Evolutionary conservation across 192 early-diverging fungal genomes (phyloP), one percentile per base, ranked within the genome.

Genomic region (Globomyces pollinis-pini): DNA sequence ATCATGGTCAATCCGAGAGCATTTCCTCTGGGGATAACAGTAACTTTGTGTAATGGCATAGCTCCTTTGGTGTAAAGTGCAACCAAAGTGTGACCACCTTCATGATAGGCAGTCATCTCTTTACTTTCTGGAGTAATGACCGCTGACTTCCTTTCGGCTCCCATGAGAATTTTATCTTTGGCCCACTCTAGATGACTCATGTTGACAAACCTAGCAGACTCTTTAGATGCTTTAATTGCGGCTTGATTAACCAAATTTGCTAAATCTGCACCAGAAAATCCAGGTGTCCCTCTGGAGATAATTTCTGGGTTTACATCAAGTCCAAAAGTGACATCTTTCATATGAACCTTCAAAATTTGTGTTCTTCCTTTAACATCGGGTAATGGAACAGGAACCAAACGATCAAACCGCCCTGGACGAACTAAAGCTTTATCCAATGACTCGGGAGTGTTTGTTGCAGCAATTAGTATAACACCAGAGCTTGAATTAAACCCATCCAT

Each of bases 141-240:
- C 1, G 93, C 93, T 21, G 86, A 88, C 60, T 84, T 86, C 64
- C 93, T 83, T 74, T 99, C 97, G 15, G 90, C 85, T 6, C 97
- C 97, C 95, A 98, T 98, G 54, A 99, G 72, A 56, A 99, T 94
- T 59, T 93, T 92, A 67, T 99, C 97, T 73, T 97, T 98, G 51
- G 97, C 94, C 73, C 84, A 93, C 69, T 99, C 97, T 61, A 99
- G 69, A 61, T 98, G 89, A 44, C 70, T 77, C 74, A 88, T 86
- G 6, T 66, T 74, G 1, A 99, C 92, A 24, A 72, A 65, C 33
- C 70, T 74, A n/a, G 81, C 75, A 21, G 80, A 74, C 60, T 89
- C 86, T 50, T 93, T 88, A 18, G 87, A 87, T 0, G 95, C 97
- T 57, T 89, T 83, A 61, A 99, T 95, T 2, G 97, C 97, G 1